Conservation (phyloP, 306 rosid genomes). For the Trichosanthes truncata region DNA sequence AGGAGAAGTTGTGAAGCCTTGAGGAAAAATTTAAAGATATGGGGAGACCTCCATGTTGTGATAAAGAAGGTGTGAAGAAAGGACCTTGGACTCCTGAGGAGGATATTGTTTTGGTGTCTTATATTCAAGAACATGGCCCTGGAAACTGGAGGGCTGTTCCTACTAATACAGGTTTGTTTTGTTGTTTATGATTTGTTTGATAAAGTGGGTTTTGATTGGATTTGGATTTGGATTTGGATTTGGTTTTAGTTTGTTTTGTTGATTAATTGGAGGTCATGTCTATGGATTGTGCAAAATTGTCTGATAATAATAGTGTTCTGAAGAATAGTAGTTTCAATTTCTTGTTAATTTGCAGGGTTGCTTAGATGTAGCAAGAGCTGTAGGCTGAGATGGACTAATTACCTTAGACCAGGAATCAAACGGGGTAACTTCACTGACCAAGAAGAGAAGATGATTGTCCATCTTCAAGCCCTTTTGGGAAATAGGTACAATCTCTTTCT, state of each 20-base stretch:
- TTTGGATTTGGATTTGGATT: no score
- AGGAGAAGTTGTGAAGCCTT: no score
- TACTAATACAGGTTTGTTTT: conserved; percentile 30
- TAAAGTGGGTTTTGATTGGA: no score
- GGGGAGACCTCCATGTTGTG: conserved; percentile 76
- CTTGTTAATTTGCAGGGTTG: conserved; percentile 30
- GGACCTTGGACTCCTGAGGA: conserved; percentile 85
- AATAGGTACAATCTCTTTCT: conserved; percentile 33
- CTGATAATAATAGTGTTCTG: no score
- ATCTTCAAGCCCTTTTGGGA: conserved; percentile 71
- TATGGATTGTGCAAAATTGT: no score
- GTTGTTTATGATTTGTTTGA: background rate
- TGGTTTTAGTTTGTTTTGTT: no score
- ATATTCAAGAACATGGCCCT: conserved; percentile 61
- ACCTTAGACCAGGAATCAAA: conserved; percentile 62
- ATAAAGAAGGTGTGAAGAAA: conserved; percentile 61
- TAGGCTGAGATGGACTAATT: conserved; percentile 67
- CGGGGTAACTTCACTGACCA: conserved; percentile 59
- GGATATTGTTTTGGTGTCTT: conserved; percentile 51
- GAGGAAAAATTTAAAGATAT: no score
- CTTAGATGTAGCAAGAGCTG: conserved; percentile 64
- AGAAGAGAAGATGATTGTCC: conserved; percentile 64
- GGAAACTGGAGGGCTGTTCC: conserved; percentile 67
- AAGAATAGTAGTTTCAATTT: no score
- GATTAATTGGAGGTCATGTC: no score